These are phyloP conservation scores for Tolypocladium pustulatum DNA, from an alignment of 2,329 filamentous ascomycete genomes.

Conservation along the genomic window DNA sequence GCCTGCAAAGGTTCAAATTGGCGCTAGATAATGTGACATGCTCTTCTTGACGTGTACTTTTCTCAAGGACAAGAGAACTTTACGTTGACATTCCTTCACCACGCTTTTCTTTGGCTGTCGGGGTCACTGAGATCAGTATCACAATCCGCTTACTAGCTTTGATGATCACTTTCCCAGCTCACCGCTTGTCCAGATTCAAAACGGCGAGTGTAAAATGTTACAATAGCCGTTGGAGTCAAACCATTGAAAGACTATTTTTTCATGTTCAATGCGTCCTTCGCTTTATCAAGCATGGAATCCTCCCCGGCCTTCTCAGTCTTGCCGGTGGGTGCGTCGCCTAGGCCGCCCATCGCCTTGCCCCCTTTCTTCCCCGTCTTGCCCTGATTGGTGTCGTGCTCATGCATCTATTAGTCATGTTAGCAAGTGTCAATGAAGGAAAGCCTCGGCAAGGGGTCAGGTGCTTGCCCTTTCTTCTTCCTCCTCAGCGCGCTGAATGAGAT, in stretches of 20 bases:
- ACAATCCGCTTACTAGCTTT: neutral
- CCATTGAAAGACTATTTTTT: slow-evolving; percentile 7
- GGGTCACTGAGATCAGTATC: neutral
- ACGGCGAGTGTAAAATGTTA: neutral
- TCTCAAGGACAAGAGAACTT: too few species aligned
- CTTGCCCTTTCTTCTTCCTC: slow-evolving; percentile 4
- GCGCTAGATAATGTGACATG: too few species aligned
- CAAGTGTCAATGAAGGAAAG: neutral
- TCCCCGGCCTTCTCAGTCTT: neutral
- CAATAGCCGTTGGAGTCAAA: neutral
- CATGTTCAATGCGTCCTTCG: slow-evolving; percentile 15
- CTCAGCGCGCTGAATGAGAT: slow-evolving; percentile 23
- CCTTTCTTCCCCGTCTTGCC: neutral
- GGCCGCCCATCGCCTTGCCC: neutral
- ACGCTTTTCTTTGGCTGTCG: too few species aligned
- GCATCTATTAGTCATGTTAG: neutral
- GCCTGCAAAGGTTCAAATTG: too few species aligned
- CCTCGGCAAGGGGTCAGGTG: neutral
- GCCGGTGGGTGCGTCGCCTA: neutral
- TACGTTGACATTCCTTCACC: too few species aligned
- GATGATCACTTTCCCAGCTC: neutral
- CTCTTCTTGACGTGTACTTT: too few species aligned
- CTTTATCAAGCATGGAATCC: slow-evolving; percentile 13
- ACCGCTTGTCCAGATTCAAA: neutral
- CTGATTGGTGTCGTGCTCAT: neutral